Evolutionary conservation across 371 early-diverging fungal species (phyloP), one percentile per base, ranked within the genome.

Genomic region (Fennellomyces sp.): DNA sequence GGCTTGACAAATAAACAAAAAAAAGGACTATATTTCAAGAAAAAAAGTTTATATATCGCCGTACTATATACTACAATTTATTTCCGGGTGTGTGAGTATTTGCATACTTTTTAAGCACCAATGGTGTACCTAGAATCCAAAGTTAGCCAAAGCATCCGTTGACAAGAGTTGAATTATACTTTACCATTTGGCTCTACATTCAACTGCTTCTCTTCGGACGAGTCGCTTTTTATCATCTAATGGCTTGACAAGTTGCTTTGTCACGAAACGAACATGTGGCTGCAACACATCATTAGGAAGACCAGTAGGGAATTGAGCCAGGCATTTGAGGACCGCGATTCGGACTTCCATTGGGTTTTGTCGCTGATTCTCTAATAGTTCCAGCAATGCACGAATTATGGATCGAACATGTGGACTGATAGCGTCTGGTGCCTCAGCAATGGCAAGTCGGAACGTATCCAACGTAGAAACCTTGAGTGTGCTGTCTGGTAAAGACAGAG

Each of bases 151-250:
- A n/a, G n/a, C n/a, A n/a, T n/a, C n/a, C n/a, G n/a, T n/a, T n/a
- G n/a, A n/a, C n/a, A n/a, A n/a, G n/a, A n/a, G n/a, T 33, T 33
- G 35, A 8, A 33, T 8, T 45, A 45, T 36, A 36, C n/a, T 23
- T 47, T 78, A 94, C 97, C 97, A 97, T 61, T 85, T 87, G 60
- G 85, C 87, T 58, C 94, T 73, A 47, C 94, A 89, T 54, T 92
- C 89, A 7, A 92, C 94, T 0, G 96, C 98, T 66, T 92, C 93
- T 50, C 82, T 82, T 63, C 98, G 76, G 15, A 97, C 97, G 27
- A 88, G 50, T 31, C 96, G 83, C 76, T 96, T 96, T 26, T 72
- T 87, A 65, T 97, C 98, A 67, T 96, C 96, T 60, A 96, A 64
- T 0, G 86, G 75, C 26, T 59, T 65, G 17, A 73, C 79, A 25